Percentiles rank a stretch among this genome's conserved stretches.
Conservation (phyloP, 495 filamentous ascomycete genomes). For the Daldinia vernicosa region DNA sequence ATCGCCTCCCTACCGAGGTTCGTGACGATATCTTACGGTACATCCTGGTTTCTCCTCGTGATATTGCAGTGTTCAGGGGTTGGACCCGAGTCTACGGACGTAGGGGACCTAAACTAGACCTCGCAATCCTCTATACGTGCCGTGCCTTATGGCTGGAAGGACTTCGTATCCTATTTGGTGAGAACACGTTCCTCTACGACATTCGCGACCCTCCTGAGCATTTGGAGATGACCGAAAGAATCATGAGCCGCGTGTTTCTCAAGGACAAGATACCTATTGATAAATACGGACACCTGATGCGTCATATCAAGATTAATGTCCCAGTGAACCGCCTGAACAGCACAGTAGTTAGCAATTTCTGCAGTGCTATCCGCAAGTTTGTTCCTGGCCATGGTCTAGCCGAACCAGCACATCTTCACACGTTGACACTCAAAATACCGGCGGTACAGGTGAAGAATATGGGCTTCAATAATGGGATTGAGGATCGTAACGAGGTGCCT, state of each 20-base stretch:
- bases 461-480: background rate
- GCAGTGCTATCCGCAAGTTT: conserved; percentile 34
- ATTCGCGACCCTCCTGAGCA: conserved; percentile 46
- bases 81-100: conserved; percentile 48
- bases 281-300: conserved; percentile 50
- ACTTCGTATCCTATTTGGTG: conserved; percentile 49
- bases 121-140: conserved; percentile 47
- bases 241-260: background rate
- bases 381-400: conserved; percentile 22
- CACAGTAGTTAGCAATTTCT: conserved; percentile 11
- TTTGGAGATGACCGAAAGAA: background rate
- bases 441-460: background rate
- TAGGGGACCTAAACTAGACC: conserved; percentile 33
- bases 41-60: conserved; percentile 45
- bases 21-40: conserved; percentile 49
- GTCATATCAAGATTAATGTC: conserved; percentile 50
- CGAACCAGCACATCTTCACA: conserved; percentile 45
- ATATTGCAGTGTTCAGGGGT: conserved; percentile 47
- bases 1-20: conserved; percentile 45
- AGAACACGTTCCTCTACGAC: conserved; percentile 53
- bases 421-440: conserved; percentile 45
- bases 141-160: conserved; percentile 43
- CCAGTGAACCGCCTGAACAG: conserved; percentile 42
- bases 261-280: conserved; percentile 43
- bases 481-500: background rate